A percentile compares a stretch with the other conserved stretches of the same genome.
These are phyloP conservation scores for Cutaneotrichosporon dermatis DNA, from an alignment of 1,284 basidiomycete genomes.

Conservation along the genomic window DNA sequence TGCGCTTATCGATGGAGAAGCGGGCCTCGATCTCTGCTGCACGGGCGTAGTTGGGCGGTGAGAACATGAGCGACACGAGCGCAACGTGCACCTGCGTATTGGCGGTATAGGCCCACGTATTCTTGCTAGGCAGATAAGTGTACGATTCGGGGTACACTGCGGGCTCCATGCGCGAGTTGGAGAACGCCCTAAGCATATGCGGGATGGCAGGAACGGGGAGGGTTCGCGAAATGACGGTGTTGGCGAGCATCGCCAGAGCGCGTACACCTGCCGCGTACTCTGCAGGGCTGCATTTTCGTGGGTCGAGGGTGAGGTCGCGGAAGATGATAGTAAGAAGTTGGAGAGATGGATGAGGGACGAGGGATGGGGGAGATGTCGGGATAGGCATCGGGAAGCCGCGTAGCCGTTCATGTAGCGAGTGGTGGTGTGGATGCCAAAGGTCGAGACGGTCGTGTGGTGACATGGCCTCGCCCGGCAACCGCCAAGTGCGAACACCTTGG, in stretches of 20 bases:
- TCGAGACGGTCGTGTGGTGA: slow-evolving; percentile 45
- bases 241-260: slow-evolving; percentile 46
- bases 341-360: slow-evolving; percentile 38
- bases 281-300: slow-evolving; percentile 14
- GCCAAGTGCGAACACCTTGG: slow-evolving; percentile 44
- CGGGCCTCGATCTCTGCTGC: slow-evolving; percentile 10
- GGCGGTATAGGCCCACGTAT: slow-evolving; percentile 42
- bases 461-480: slow-evolving; percentile 44
- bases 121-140: slow-evolving; percentile 8
- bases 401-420: slow-evolving; percentile 39
- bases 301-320: slow-evolving; percentile 27
- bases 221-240: slow-evolving; percentile 46
- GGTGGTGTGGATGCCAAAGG: slow-evolving; percentile 46
- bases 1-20: not conserved
- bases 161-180: slow-evolving; percentile 29
- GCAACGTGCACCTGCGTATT: slow-evolving; percentile 47
- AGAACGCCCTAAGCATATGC: slow-evolving; percentile 32
- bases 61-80: slow-evolving; percentile 42
- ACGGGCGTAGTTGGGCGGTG: slow-evolving; percentile 38
- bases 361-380: slow-evolving; percentile 42
- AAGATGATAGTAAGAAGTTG: slow-evolving; percentile 34
- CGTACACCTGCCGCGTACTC: slow-evolving; percentile 39
- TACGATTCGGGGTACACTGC: slow-evolving; percentile 38
- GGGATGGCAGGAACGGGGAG: slow-evolving; percentile 40
- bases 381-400: slow-evolving; percentile 43